phyloP scores from a whole-genome alignment of 2,329 filamentous ascomycete genomes.

The Apiospora koreana region DNA sequence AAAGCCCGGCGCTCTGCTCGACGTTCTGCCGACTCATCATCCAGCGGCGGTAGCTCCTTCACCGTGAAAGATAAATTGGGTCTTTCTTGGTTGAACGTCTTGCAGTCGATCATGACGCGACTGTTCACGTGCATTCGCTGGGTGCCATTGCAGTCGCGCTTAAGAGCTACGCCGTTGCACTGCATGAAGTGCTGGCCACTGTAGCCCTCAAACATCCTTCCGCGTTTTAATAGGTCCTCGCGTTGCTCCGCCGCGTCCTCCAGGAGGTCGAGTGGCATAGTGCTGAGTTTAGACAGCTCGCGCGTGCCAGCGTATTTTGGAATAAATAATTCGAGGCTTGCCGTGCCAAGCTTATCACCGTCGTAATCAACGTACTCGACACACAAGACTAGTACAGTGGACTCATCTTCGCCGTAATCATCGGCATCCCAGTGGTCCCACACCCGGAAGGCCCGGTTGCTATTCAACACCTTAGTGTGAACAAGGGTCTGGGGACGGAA shows the following conservation, averaged over 20 bases:
- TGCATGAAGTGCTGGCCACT: constrained; percentile 35
- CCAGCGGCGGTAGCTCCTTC: constrained; percentile 14
- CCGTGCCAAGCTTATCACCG: constrained; percentile 34
- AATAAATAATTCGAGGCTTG: constrained; percentile 26
- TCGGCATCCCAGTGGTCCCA: constrained; percentile 17
- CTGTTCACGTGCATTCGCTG: constrained; percentile 30
- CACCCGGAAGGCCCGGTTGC: constrained; percentile 32
- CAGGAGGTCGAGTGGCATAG: constrained; percentile 32
- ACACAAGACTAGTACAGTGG: constrained; percentile 25
- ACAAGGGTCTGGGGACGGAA: constrained; percentile 31
- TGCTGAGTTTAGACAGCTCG: constrained; percentile 28
- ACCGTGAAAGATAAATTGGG: constrained; percentile 28
- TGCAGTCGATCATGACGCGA: constrained; percentile 37
- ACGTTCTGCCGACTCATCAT: constrained; percentile 18
- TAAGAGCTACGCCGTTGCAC: constrained; percentile 33
- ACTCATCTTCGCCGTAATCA: constrained; percentile 27
- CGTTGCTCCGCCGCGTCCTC: constrained; percentile 24
- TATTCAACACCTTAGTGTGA: constrained; percentile 24
- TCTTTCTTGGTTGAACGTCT: constrained; percentile 33
- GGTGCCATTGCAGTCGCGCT: constrained; percentile 18
- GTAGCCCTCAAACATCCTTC: constrained; percentile 33
- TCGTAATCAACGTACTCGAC: constrained; percentile 35
- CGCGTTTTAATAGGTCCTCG: constrained; percentile 28
- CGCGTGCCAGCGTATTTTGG: constrained; percentile 28
- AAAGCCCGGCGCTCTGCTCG: constrained; percentile 18